Conservation (phyloP, 208 protist genomes). For the Vickermania spadyakhi region DNA sequence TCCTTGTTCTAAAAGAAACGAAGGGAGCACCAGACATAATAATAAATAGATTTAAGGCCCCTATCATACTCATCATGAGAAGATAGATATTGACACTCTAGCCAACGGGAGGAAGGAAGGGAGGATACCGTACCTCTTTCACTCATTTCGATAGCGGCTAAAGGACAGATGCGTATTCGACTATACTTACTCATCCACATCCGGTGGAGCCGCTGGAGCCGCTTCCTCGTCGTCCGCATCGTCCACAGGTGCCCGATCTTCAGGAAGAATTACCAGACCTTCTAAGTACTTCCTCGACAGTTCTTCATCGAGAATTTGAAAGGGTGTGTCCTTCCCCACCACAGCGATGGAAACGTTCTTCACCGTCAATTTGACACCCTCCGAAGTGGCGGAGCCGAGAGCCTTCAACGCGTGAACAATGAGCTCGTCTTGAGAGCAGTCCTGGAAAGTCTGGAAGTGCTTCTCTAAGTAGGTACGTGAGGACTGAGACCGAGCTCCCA, state of each 20-base stretch:
- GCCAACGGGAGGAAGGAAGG: background rate
- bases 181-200: conserved; percentile 71
- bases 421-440: conserved; percentile 83
- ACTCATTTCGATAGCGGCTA: too few species aligned
- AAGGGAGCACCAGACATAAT: too few species aligned
- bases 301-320: conserved; percentile 85
- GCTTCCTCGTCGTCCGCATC: conserved; percentile 60
- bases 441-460: conserved; percentile 90
- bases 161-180: too few species aligned
- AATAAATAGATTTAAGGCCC: background rate
- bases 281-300: conserved; percentile 71
- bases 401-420: conserved; percentile 91
- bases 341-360: conserved; percentile 90
- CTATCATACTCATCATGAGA: background rate
- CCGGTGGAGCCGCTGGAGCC: conserved; percentile 55
- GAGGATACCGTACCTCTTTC: too few species aligned
- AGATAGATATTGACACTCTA: background rate
- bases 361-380: conserved; percentile 85
- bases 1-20: too few species aligned
- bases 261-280: conserved; percentile 64
- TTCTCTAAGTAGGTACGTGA: conserved; percentile 99
- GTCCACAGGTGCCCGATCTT: conserved; percentile 47
- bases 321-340: conserved; percentile 84
- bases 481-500: conserved; percentile 98
- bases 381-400: conserved; percentile 86